Base-by-base conservation (phyloP, 352 stramenopile genomes). In the Pilasporangium apinafurcum region DNA sequence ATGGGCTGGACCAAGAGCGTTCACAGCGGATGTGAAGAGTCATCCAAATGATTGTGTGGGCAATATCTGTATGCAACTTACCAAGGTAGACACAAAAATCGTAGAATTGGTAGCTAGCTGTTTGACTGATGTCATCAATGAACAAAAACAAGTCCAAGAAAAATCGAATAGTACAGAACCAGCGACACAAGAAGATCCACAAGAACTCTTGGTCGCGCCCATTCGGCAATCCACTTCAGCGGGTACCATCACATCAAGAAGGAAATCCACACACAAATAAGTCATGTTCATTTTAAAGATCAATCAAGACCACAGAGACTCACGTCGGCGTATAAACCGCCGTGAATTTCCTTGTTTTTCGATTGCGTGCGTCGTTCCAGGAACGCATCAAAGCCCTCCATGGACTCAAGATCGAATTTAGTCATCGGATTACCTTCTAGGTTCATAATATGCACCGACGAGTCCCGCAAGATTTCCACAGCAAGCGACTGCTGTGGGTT, bases 331-430 rank as follows among this genome's bases (percentile, higher is more conserved):
- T 61, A 80, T 14, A 93, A 35, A 1, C 82, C 82, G 31, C 74
- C 77, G 41, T 90, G 76, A 40, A 93, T 83, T 47, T 89, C 82
- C 66, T 93, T 93, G 65, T 93, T 86, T 52, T 93, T 93, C 29
- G 86, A 62, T 44, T 74, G 57, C 29, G 72, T 92, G 25, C 82
- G 82, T n/a, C 82, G 68, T 44, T 60, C 50, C 31, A 92, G 45
- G 56, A 93, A 93, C 21, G 55, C 59, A 9, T 90, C 68, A 31
- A 88, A 79, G 26, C 82, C 79, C 14, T 86, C 63, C 82, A 93
- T 92, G 24, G 42, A 45, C 44, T 90, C 74, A 8, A 93, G 44
- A 6, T 93, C 74, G 17, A 76, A 60, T 48, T 93, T 93, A 20
- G 43, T 86, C 66, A 93, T 69, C 0, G 74, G 66, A 44, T 93